Conservation (phyloP, 2,329 filamentous ascomycete genomes). For the Aspergillus fumigatiaffinis region DNA sequence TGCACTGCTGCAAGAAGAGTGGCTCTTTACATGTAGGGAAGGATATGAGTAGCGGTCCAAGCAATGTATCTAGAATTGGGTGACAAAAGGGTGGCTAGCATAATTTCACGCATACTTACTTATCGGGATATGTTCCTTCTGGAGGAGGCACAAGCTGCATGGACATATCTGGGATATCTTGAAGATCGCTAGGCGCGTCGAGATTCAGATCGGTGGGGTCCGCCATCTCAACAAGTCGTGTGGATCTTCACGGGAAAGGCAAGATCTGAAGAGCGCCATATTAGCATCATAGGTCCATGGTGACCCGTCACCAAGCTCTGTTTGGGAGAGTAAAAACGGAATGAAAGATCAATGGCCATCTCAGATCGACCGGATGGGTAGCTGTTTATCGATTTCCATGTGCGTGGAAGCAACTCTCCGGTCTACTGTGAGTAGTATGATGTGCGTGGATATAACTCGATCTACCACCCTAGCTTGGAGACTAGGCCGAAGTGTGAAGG, state of each 20-base stretch:
- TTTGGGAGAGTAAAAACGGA: not conserved
- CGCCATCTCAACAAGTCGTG: constrained; percentile 31
- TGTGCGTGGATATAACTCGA: constrained; percentile 37
- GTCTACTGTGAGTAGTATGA: constrained; percentile 6
- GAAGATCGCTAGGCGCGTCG: constrained; percentile 43
- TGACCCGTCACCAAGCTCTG: not conserved
- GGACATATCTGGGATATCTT: constrained; percentile 42
- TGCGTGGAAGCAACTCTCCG: constrained; percentile 38
- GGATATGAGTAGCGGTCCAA: not conserved
- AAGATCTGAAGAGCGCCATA: constrained; percentile 15
- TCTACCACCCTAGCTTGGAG: not conserved
- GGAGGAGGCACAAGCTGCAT: constrained; percentile 41
- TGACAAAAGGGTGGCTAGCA: not conserved
- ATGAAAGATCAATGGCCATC: not conserved
- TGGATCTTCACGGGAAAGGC: constrained; percentile 10
- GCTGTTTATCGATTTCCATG: constrained; percentile 9
- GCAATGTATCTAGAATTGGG: constrained; percentile 3
- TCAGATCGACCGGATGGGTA: not conserved
- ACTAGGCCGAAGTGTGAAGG: not conserved
- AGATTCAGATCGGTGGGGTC: constrained; percentile 42
- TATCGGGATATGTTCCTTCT: constrained; percentile 44
- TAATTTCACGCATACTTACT: constrained; percentile 22
- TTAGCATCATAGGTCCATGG: constrained; percentile 17
- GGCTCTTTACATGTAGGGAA: constrained; percentile 19
- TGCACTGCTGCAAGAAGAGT: constrained; percentile 40